Conservation (phyloP, 371 early-diverging fungal species). For the Nematocida sp. region DNA sequence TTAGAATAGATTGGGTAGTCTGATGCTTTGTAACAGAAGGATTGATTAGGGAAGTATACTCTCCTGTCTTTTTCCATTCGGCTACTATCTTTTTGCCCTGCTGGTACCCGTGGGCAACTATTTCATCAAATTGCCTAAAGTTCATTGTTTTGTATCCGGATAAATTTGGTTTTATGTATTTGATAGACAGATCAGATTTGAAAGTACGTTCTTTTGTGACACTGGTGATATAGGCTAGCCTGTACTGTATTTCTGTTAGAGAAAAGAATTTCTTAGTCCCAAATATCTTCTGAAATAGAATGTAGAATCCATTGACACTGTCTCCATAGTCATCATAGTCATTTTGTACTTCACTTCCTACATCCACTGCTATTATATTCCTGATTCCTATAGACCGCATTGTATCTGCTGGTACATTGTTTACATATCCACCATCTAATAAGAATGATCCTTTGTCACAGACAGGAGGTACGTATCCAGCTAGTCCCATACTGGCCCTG, state of each 20-base stretch:
- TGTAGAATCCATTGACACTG: slow-evolving; percentile 82
- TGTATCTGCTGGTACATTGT: slow-evolving; percentile 88
- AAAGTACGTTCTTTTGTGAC: slow-evolving; percentile 70
- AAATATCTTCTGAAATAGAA: slow-evolving; percentile 73
- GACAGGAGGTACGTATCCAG: slow-evolving; percentile 74
- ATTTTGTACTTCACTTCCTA: slow-evolving; percentile 79
- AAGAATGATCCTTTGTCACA: slow-evolving; percentile 86
- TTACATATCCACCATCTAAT: slow-evolving; percentile 97
- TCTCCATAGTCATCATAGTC: slow-evolving; percentile 82
- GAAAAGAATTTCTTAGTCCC: slow-evolving; percentile 76
- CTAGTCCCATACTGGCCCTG: slow-evolving; percentile 92
- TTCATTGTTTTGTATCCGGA: slow-evolving; percentile 78
- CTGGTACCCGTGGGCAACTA: slow-evolving; percentile 78
- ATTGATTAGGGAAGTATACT: slow-evolving; percentile 47
- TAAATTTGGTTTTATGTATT: slow-evolving; percentile 76
- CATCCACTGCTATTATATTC: slow-evolving; percentile 88
- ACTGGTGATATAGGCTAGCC: slow-evolving; percentile 84
- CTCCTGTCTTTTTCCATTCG: slow-evolving; percentile 75
- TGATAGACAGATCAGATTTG: slow-evolving; percentile 77
- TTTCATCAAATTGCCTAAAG: slow-evolving; percentile 82
- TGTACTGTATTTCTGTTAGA: slow-evolving; percentile 89
- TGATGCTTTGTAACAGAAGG: neutral
- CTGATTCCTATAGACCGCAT: slow-evolving; percentile 79
- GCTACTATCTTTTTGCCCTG: slow-evolving; percentile 73
- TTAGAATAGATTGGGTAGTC: too few relatives aligned